Base-by-base conservation (phyloP, 306 rosid species). In the Alnus rubra region DNA sequence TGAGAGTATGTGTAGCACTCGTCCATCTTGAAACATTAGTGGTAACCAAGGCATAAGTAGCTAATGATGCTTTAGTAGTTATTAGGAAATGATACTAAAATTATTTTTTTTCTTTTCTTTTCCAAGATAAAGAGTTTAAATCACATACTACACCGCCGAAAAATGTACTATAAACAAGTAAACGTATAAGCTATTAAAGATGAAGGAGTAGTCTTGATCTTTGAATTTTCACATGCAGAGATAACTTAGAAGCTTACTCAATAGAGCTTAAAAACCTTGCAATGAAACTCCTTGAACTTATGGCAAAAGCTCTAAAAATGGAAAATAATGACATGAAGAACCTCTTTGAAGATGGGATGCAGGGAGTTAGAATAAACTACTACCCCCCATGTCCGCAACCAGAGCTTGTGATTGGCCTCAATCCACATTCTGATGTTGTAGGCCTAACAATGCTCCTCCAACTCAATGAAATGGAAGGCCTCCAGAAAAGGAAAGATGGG, bases 361-460 rank as follows among this genome's bases (percentile, higher is more conserved):
- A 80, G 2, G 28, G 54, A 23, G 52, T 83, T 64, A 82, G 89
- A 28, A 82, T 86, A 77, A 86, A 86, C 48, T 86, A 76, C 55
- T 82, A 86, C 77, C 84, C 88, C 52, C 89, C 87, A 54, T 86
- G 89, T 70, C 84, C 84, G 3, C 81, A 82, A 19, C 84, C 89
- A 8, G 85, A 86, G 18, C 56, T 74, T 42, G 90, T 52, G 1
- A 77, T 74, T 30, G 90, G 87, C 42, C 49, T 87, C 71, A 82
- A 19, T 49, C 55, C 80, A 65, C 84, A 82, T 54, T 82, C 88
- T 1, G 90, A 84, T 63, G 13, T 63, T 0, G 49, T 10, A 14
- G 84, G 31, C 53, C 30, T 87, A 16, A 84, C 90, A 8, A 82
- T 84, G 65, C 86, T 84, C 51, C 83, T 77, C 59, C 83, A 83